Percentiles rank a stretch among this genome's conserved stretches.
phyloP scores from a whole-genome alignment of 2,329 filamentous ascomycete genomes.

The Sporothrix luriei region DNA sequence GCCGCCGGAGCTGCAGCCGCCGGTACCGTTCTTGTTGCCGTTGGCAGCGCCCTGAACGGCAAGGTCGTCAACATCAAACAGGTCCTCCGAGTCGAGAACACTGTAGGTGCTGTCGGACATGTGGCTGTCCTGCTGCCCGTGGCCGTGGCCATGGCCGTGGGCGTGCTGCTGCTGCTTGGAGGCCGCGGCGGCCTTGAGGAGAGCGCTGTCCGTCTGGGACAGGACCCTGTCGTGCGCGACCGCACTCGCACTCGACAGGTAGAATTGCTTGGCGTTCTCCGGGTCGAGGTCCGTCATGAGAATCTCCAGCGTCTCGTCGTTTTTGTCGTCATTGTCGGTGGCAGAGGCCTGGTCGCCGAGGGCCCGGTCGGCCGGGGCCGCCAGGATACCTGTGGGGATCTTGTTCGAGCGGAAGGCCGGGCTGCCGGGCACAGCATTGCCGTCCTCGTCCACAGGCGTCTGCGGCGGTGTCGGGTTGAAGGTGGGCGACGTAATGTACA shows the following conservation, averaged over 20 bases:
- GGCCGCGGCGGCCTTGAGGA: conserved; percentile 38
- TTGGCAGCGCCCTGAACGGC: not conserved
- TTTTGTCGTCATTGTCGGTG: conserved; percentile 51
- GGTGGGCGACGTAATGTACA: conserved; percentile 91
- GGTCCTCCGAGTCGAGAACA: conserved; percentile 55
- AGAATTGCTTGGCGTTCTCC: conserved; percentile 71
- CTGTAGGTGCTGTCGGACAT: conserved; percentile 56
- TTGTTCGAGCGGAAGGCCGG: conserved; percentile 51
- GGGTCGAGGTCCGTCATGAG: conserved; percentile 72
- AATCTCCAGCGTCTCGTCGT: conserved; percentile 77
- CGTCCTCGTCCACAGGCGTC: conserved; percentile 63
- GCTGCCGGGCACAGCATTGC: conserved; percentile 39
- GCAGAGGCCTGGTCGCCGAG: not conserved
- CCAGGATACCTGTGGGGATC: conserved; percentile 54
- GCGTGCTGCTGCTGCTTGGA: conserved; percentile 18
- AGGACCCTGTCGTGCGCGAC: conserved; percentile 81
- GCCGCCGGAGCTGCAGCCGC: conserved; percentile 52
- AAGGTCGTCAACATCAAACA: conserved; percentile 80
- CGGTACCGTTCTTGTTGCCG: conserved; percentile 29
- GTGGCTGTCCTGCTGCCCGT: conserved; percentile 60
- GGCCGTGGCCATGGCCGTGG: conserved; percentile 48
- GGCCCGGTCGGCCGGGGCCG: conserved; percentile 39
- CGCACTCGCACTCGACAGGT: conserved; percentile 74
- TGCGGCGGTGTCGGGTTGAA: conserved; percentile 77
- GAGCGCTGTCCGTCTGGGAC: conserved; percentile 65